Base-by-base conservation (phyloP, 1,284 basidiomycete genomes). In the Sanguinoderma infundibulare region DNA sequence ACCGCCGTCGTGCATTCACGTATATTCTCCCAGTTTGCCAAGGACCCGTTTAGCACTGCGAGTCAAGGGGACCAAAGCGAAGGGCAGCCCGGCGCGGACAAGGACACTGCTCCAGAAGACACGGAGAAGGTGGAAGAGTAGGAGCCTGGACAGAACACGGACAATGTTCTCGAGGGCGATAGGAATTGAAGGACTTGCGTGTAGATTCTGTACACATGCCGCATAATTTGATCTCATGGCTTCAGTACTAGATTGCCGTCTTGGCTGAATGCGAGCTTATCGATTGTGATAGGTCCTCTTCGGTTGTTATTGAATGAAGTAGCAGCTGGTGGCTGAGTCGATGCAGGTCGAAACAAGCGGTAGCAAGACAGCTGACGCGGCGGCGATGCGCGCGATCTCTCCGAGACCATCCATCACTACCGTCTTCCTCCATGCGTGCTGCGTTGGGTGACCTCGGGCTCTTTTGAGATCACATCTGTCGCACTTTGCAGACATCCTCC, bases 81-180 rank as follows among this genome's bases (percentile, higher is more conserved):
- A 22, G 51, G 60, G 14, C 22, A 54, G 3, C 9, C 30, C 15
- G 47, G 40, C 42, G 9, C 12, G 40, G 54, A 72, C 38, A 62
- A 53, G 51, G 66, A 32, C 17, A 69, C 70, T 35, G 70, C 70
- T 39, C 72, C 73, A 1, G 73, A 73, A 57, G 73, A 71, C 7
- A 69, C 69, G 5, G 62, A 61, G 44, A 57, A 69, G 49, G 68
- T 64, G 3, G 62, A 65, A 22, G 38, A 38, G 32, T 65, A 73
- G 63, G 30, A 62, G 58, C 5, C 22, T 10, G 52, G 44, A 10
- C 26, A 54, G 28, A 59, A 50, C 42, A 36, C 39, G 14, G 34
- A 59, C 36, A 30, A 38, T 8, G 22, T n/a, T n/a, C n/a, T n/a
- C n/a, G n/a, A n/a, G n/a, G n/a, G n/a, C 20, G 10, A 35, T 14